Percentiles rank a stretch among this genome's conserved stretches.
phyloP scores from a whole-genome alignment of 2,329 filamentous ascomycete species.

The Kalmusia sp. region DNA sequence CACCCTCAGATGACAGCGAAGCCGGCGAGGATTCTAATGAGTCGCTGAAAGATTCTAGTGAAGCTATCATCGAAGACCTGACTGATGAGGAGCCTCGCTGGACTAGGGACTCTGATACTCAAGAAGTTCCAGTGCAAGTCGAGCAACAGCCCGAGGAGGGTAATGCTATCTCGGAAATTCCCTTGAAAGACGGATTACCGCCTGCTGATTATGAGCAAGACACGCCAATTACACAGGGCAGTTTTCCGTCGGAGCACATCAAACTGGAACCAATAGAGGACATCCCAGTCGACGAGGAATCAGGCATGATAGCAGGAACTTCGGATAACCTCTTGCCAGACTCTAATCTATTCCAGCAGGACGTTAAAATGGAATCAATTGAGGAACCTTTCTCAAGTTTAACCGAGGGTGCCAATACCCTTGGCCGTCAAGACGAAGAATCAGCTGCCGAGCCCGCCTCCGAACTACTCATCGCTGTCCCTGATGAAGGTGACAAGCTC shows the following conservation, averaged over 20 bases:
- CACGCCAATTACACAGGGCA: background rate
- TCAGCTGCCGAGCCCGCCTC: constrained; percentile 6
- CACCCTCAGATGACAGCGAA: constrained; percentile 19
- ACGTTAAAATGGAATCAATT: constrained; percentile 40
- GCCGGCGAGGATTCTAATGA: background rate
- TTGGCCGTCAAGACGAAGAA: constrained; percentile 10
- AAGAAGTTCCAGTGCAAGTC: no score
- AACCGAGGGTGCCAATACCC: background rate
- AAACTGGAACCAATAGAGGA: background rate
- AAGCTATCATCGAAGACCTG: background rate
- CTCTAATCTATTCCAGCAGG: constrained; percentile 13
- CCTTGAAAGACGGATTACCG: background rate
- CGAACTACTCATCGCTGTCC: constrained; percentile 24
- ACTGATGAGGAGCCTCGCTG: background rate
- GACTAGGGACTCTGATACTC: background rate
- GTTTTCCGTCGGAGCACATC: background rate
- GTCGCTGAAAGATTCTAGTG: background rate
- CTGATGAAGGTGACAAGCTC: constrained; percentile 28
- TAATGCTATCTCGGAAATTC: no score
- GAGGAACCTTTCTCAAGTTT: constrained; percentile 26
- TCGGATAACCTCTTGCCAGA: background rate
- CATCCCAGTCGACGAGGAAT: background rate
- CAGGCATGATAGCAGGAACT: background rate
- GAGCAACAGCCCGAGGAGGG: background rate
- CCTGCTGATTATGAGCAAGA: background rate